Evolutionary conservation across 768 basidiomycete genomes (phyloP), one percentile per base, ranked within the genome.

Genomic region (Crucibulum laeve): DNA sequence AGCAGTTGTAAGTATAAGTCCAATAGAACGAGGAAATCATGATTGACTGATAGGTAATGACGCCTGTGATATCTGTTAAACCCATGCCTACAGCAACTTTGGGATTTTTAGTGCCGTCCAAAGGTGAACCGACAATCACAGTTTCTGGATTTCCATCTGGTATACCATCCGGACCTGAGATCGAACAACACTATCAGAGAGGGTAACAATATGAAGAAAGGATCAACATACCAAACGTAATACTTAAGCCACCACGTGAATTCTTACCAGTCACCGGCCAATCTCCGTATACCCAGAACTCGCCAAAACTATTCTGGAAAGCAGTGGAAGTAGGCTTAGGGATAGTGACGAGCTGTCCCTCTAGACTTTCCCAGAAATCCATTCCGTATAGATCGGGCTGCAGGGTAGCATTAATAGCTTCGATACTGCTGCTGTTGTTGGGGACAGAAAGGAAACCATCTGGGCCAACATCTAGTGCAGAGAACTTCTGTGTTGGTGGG

Each of bases 311-410:
- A 50, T 79, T 80, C 25, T 69, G 68, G 52, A 80, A 82, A 45
- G 69, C 62, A 4, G 74, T 53, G 3, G 74, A 68, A 5, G 64
- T 57, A 3, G 81, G 80, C 4, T 58, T 63, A 3, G 66, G 72
- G 21, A 82, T 63, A 0, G 69, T 70, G 17, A 84, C 79, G 2
- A 82, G 61, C 51, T 76, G 71, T 3, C 79, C 79, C 46, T 79
- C 74, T 7, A 84, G 65, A 51, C 76, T 79, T 53, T 77, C 70
- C 79, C 80, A 84, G 53, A 84, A 82, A 52, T 82, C 80, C 25
- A 82, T 54, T 5, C 80, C 81, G 44, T 64, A 81, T 37, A 65
- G 58, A 21, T 72, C 64, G 1, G 79, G 79, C 40, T 70, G 66
- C 33, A 81, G 55, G 4, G 69, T 68, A 7, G 69, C 61, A 47